Conservation (phyloP, 2,329 filamentous ascomycete species). For the Fusarium sulawesiense region DNA sequence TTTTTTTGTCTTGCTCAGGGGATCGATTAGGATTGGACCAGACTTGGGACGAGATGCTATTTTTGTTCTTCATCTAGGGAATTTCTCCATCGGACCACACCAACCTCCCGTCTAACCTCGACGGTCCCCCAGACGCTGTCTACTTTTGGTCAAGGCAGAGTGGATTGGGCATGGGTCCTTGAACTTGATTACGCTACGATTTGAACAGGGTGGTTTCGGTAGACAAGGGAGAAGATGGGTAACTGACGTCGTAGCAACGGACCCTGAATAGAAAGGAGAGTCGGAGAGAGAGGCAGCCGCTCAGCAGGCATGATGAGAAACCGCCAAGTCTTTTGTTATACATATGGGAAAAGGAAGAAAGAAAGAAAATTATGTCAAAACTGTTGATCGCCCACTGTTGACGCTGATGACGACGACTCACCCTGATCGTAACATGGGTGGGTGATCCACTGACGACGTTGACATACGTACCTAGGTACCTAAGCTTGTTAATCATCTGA, state of each 20-base stretch:
- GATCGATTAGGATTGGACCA: conserved; percentile 9
- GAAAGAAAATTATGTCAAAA: neutral
- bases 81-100: conserved; percentile 19
- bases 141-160: neutral
- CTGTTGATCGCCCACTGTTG: conserved; percentile 1
- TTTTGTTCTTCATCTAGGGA: conserved; percentile 23
- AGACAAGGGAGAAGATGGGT: neutral
- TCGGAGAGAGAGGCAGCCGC: conserved; percentile 10
- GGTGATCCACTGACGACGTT: conserved; percentile 10
- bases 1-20: conserved; percentile 1
- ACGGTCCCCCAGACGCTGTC: conserved; percentile 1
- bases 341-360: neutral
- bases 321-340: neutral
- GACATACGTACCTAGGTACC: neutral
- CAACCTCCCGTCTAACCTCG: conserved; percentile 15
- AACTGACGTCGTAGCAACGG: conserved; percentile 14
- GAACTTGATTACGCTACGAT: neutral
- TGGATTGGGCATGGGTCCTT: conserved; percentile 4
- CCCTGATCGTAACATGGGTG: conserved; percentile 14
- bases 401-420: conserved; percentile 38
- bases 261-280: neutral
- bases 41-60: conserved; percentile 20
- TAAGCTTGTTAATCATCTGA: neutral
- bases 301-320: neutral
- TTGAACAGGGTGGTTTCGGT: conserved; percentile 7